Conservation (phyloP, 1,139 yeast species). For the Lodderomyces jiufengensis region DNA sequence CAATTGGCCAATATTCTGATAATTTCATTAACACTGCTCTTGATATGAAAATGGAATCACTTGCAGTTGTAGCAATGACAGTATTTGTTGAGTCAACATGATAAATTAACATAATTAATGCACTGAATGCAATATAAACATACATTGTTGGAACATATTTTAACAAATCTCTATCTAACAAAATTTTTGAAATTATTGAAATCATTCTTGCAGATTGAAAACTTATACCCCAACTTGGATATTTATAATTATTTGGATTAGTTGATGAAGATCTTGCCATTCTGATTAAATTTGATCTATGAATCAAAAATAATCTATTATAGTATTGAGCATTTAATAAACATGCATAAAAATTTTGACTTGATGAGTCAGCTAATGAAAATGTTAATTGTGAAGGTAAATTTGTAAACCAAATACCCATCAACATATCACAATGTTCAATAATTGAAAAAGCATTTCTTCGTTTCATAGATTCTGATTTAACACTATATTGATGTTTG, state of each 20-base stretch:
- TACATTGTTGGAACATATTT: constrained; percentile 54
- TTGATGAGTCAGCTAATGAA: constrained; percentile 50
- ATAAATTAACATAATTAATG: constrained; percentile 69
- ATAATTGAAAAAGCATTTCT: constrained; percentile 53
- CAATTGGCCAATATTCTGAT: constrained; percentile 45
- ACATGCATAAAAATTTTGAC: constrained; percentile 58
- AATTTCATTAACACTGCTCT: constrained; percentile 51
- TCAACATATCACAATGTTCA: constrained; percentile 72
- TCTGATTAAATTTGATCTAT: constrained; percentile 63
- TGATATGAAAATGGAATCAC: constrained; percentile 52
- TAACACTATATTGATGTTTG: constrained; percentile 69
- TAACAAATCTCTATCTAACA: constrained; percentile 51
- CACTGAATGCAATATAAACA: constrained; percentile 61
- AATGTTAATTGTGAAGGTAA: constrained; percentile 66
- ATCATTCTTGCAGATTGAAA: constrained; percentile 85
- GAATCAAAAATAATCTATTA: constrained; percentile 66
- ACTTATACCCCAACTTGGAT: constrained; percentile 82
- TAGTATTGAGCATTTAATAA: constrained; percentile 70
- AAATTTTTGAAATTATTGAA: constrained; percentile 58
- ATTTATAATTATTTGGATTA: constrained; percentile 49
- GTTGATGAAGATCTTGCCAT: constrained; percentile 44
- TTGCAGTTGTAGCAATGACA: constrained; percentile 58
- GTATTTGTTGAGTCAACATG: constrained; percentile 63
- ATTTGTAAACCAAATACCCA: constrained; percentile 76
- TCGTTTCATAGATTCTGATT: constrained; percentile 53